phyloP scores from a whole-genome alignment of 768 basidiomycete species.

The Leucosporidium scottii region DNA sequence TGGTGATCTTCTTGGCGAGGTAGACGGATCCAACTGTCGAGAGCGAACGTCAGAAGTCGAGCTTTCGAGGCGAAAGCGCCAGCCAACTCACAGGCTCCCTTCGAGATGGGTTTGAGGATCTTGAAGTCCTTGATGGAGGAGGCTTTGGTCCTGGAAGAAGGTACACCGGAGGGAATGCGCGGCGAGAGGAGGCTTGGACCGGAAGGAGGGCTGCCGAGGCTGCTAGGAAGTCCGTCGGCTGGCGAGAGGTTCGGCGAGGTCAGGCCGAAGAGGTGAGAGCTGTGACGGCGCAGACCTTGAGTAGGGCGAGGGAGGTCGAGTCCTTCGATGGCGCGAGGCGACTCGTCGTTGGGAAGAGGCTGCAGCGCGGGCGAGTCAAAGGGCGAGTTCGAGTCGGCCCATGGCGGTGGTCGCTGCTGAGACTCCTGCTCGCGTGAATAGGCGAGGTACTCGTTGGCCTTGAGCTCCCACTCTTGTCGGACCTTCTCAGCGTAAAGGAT shows the following conservation, averaged over 20 bases:
- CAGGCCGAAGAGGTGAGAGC: constrained; percentile 16
- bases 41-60: not conserved
- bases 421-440: constrained; percentile 44
- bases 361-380: constrained; percentile 33
- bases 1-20: constrained; percentile 93
- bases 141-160: constrained; percentile 67
- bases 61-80: too few relatives aligned
- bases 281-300: constrained; percentile 10
- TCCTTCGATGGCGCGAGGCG: constrained; percentile 13
- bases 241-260: constrained; percentile 15
- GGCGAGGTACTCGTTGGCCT: constrained; percentile 56
- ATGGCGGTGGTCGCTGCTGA: not conserved
- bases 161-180: constrained; percentile 68
- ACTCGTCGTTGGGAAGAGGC: constrained; percentile 23
- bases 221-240: not conserved
- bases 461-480: constrained; percentile 92
- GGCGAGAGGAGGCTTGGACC: constrained; percentile 56
- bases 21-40: constrained; percentile 82
- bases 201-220: constrained; percentile 17
- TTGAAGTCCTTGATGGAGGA: constrained; percentile 99
- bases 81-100: constrained; percentile 57
- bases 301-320: constrained; percentile 27
- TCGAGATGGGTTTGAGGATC: constrained; percentile 97
- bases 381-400: constrained; percentile 38
- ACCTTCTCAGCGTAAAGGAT: constrained; percentile 96